A percentile compares a stretch with the other conserved stretches of the same genome.
Conservation (phyloP, 371 early-diverging fungal species). For the Lichtheimia ramosa region DNA sequence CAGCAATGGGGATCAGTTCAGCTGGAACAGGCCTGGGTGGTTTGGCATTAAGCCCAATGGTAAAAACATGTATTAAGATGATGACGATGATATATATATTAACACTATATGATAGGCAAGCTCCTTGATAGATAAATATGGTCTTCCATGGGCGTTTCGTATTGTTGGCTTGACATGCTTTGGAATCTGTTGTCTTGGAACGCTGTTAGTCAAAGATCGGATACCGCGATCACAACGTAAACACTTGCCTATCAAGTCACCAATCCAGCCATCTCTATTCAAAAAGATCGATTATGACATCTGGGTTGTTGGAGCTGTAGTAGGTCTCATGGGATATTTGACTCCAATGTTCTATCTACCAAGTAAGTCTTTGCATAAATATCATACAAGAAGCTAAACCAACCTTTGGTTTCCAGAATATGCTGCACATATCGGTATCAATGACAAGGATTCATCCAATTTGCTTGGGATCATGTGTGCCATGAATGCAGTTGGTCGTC, state of each 20-base stretch:
- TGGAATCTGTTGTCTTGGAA: constrained; percentile 30
- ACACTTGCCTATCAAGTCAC: constrained; percentile 20
- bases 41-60: constrained; percentile 41
- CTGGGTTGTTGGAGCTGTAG: constrained; percentile 32
- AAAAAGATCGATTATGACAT: constrained; percentile 27
- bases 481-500: constrained; percentile 62
- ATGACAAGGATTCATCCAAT: constrained; percentile 19
- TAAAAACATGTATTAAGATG: not conserved
- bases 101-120: constrained; percentile 19
- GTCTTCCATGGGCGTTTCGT: constrained; percentile 36
- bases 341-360: constrained; percentile 38
- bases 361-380: constrained; percentile 18
- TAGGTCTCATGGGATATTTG: constrained; percentile 35
- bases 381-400: not conserved
- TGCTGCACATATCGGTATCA: constrained; percentile 24
- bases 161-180: constrained; percentile 38
- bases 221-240: constrained; percentile 18
- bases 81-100: too few species aligned
- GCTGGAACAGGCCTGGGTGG: constrained; percentile 82
- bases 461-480: constrained; percentile 32
- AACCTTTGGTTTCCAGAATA: constrained; percentile 19
- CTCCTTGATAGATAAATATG: constrained; percentile 32
- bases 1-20: constrained; percentile 70
- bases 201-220: constrained; percentile 32
- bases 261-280: constrained; percentile 25